Percentiles rank a stretch among this genome's conserved stretches.
Evolutionary conservation across 495 filamentous ascomycete genomes (phyloP).

Genomic region (Talaromyces liani): DNA sequence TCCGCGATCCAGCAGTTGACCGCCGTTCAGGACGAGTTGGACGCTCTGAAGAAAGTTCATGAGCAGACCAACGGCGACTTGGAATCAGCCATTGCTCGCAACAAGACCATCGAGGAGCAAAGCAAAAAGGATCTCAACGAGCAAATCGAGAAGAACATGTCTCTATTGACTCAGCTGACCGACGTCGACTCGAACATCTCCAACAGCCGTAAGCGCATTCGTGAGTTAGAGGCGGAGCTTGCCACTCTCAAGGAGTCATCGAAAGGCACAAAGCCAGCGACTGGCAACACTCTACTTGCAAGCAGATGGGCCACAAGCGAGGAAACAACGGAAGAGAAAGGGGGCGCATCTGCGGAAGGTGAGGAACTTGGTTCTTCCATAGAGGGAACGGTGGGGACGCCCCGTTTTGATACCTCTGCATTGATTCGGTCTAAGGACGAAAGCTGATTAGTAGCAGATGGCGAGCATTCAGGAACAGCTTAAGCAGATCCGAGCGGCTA

Average conservation of each 20-base stretch:
- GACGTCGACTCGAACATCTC: constrained; percentile 35
- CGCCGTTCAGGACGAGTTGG: constrained; percentile 27
- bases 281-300: constrained; percentile 21
- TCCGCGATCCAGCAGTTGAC: constrained; percentile 26
- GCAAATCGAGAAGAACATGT: constrained; percentile 46
- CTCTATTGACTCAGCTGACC: constrained; percentile 35
- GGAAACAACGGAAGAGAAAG: constrained; percentile 25
- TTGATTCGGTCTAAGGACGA: constrained; percentile 12
- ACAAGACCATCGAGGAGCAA: constrained; percentile 29
- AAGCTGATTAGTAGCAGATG: constrained; percentile 24
- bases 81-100: constrained; percentile 24
- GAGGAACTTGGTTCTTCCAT: constrained; percentile 48
- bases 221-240: constrained; percentile 41
- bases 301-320: constrained; percentile 37
- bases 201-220: constrained; percentile 31
- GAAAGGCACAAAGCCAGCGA: constrained; percentile 15
- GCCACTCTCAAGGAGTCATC: constrained; percentile 28
- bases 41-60: constrained; percentile 26
- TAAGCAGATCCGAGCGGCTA: constrained; percentile 39
- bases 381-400: constrained; percentile 47
- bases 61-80: constrained; percentile 22
- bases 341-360: constrained; percentile 40
- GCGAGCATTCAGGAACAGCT: constrained; percentile 46
- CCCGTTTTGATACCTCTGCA: constrained; percentile 25
- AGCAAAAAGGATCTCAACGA: constrained; percentile 33